Evolutionary conservation across 2,329 filamentous ascomycete species (phyloP), one percentile per base, ranked within the genome.

Genomic region (Botrytis medusae): DNA sequence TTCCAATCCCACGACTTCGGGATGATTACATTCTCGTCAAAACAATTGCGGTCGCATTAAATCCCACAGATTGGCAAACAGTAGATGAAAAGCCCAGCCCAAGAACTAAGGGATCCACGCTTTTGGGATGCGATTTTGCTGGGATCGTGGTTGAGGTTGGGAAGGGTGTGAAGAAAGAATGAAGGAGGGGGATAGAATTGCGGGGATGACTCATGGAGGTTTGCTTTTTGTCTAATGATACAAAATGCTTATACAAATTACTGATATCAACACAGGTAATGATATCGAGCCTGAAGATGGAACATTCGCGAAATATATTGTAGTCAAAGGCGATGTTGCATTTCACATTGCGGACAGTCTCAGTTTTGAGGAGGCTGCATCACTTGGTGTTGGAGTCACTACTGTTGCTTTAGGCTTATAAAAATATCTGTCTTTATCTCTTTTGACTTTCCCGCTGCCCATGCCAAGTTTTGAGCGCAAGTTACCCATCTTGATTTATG

Each of bases 301-400:
- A 46, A 70, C 75, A 25, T 79, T 79, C 44, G 77, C 77, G 12
- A 67, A 77, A 16, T 77, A 77, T 29, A 72, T 79, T 51, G 25
- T 75, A 3, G 69, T 77, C 5, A 84, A 84, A 76, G 83, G 80
- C 0, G 82, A 84, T 64, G 32, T 85, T 1, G 80, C 82, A 46
- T 78, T 85, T 54, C 82, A 82, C 68, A 83, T 85, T 29, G 86
- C 86, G 0, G 81, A 83, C 7, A 78, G 78, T 34, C 34, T 87
- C 32, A 84, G 78, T 64, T 82, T 85, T 71, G 83, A 84, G 72
- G 82, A 87, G 70, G 86, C 84, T 0, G 82, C 85, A 1, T 75
- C 79, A 1, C 59, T 79, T 7, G 63, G 68, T 14, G 48, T 37
- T 46, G 77, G 74, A 32, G 40, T 79, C 29, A 57, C 18, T 2